Base-by-base conservation (phyloP, 2,329 filamentous ascomycete species). In the Epichloe typhina region DNA sequence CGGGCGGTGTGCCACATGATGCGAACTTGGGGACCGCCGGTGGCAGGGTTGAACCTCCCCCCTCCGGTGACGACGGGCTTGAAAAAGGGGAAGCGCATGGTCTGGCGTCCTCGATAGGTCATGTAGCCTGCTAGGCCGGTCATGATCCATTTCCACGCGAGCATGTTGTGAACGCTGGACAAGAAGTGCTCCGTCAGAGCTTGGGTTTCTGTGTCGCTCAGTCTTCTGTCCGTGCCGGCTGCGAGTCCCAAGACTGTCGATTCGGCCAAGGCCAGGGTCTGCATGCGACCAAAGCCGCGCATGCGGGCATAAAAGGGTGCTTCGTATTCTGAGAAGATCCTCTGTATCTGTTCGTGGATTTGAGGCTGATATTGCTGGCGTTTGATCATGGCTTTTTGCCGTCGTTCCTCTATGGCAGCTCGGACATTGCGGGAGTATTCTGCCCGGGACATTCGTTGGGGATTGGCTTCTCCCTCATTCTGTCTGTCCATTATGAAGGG, bases 71-170 rank as follows among this genome's bases (percentile, higher is more conserved):
- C 56, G 43, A 65, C 63, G 2, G 69, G 68, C 38, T 58, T 62
- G 57, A 63, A 68, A 40, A 73, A 62, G 15, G 70, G 69, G 55
- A 74, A 73, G 5, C 61, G 63, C 56, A 66, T 70, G 3, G 58
- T 65, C 19, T 55, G 55, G 40, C 65, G 62, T 4, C 61, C 60
- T 9, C 56, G 52, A 36, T 58, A 64, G 1, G 66, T 52, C 47
- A 65, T 33, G 43, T 52, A 56, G 3, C 48, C 51, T 5, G 66
- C 60, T 1, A 62, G 13, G 17, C 52, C 57, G 0, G 59, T 52
- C 21, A 63, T 53, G 17, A 64, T 59, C 52, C 59, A 55, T 48
- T 60, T 58, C 56, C 61, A 65, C 12, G 61, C 52, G 6, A 62
- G 51, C n/a, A 63, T 65, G 37, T 59, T 64, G 43, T 62, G 58